Percentiles rank a stretch among this genome's conserved stretches.
phyloP scores from a whole-genome alignment of 2,329 filamentous ascomycete genomes.

The Raffaelea arxii region DNA sequence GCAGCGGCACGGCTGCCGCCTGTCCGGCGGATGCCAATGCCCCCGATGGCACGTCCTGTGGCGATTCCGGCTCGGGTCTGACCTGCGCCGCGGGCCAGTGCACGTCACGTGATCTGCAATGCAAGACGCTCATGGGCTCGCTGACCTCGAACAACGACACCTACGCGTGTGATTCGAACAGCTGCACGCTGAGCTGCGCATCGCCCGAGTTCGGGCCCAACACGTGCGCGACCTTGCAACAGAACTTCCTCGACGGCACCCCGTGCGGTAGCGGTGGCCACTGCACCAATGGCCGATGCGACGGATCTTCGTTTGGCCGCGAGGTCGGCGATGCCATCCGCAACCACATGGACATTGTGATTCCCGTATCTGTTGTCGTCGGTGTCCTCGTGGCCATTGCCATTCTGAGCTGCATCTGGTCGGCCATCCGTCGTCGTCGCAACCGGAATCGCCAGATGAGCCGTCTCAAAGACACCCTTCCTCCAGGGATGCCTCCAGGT shows the following conservation, averaged over 20 bases:
- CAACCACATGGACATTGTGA: conserved; percentile 69
- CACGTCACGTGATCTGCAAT: conserved; percentile 84
- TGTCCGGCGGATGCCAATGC: conserved; percentile 67
- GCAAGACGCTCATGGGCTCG: conserved; percentile 71
- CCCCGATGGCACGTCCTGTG: conserved; percentile 64
- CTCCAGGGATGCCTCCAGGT: conserved; percentile 2
- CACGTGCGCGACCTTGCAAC: conserved; percentile 66
- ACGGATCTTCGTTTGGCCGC: conserved; percentile 57
- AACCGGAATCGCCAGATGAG: conserved; percentile 4
- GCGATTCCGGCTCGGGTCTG: conserved; percentile 50
- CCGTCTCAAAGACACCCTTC: conserved; percentile 3
- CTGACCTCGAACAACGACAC: conserved; percentile 67
- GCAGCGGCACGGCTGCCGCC: conserved; percentile 58
- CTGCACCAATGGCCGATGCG: conserved; percentile 70
- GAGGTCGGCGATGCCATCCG: conserved; percentile 69
- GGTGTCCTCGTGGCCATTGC: conserved; percentile 63
- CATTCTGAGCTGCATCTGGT: conserved; percentile 57
- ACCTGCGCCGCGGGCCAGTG: conserved; percentile 88
- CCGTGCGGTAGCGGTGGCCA: conserved; percentile 69
- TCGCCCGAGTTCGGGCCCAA: conserved; percentile 57
- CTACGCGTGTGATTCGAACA: conserved; percentile 62
- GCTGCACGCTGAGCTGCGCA: conserved; percentile 68
- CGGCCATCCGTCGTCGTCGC: conserved; percentile 36
- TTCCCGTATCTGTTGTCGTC: conserved; percentile 63
- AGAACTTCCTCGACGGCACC: conserved; percentile 92